A percentile compares a stretch with the other conserved stretches of the same genome.
Conservation (phyloP, 164 flowering plant genomes). For the Macadamia tetraphylla region DNA sequence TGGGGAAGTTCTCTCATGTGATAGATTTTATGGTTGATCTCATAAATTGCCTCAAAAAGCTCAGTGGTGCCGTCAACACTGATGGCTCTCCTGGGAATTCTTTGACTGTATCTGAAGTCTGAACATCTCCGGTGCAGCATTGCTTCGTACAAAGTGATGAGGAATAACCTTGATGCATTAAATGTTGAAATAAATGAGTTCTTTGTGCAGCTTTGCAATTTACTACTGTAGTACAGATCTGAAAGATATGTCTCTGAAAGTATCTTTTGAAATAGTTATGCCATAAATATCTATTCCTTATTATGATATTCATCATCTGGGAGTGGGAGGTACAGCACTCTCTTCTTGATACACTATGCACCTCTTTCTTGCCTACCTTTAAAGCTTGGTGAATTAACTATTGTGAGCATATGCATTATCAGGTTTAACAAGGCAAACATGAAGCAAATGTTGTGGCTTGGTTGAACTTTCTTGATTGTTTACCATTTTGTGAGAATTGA, state of each 20-base stretch:
- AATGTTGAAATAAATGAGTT: constrained; percentile 90
- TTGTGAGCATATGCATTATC: too few relatives aligned
- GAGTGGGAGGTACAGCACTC: too few relatives aligned
- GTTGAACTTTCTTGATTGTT: too few relatives aligned
- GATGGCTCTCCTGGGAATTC: constrained; percentile 27
- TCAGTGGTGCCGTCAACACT: constrained; percentile 31
- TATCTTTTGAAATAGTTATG: too few relatives aligned
- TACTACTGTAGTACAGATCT: constrained; percentile 73
- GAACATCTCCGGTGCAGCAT: constrained; percentile 80
- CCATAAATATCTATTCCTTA: too few relatives aligned
- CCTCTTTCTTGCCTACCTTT: not conserved
- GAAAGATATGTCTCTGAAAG: constrained; percentile 56
- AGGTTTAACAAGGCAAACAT: too few relatives aligned
- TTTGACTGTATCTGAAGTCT: constrained; percentile 62
- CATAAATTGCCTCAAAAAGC: constrained; percentile 69
- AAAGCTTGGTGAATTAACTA: not conserved
- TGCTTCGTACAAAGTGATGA: constrained; percentile 92
- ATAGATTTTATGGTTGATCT: constrained; percentile 92
- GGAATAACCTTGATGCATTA: constrained; percentile 80
- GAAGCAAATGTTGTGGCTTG: too few relatives aligned
- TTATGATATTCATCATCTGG: too few relatives aligned
- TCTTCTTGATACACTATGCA: too few relatives aligned
- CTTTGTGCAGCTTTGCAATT: constrained; percentile 77
- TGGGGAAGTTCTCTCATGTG: constrained; percentile 80
- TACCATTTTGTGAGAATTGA: too few relatives aligned